These are phyloP conservation scores for Aspergillus terreus DNA, from an alignment of 2,329 filamentous ascomycete genomes.

Conservation along the genomic window DNA sequence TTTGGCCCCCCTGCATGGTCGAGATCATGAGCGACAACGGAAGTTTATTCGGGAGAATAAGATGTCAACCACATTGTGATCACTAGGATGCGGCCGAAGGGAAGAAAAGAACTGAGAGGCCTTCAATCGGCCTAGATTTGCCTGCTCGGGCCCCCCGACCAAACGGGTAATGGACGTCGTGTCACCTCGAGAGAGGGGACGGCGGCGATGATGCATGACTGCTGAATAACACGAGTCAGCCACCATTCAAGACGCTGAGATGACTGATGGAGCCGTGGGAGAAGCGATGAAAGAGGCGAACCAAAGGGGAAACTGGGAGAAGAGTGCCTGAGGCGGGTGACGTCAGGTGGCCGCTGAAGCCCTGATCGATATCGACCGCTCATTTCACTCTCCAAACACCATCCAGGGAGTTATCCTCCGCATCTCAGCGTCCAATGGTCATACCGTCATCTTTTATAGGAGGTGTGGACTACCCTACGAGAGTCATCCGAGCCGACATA, in stretches of 20 bases:
- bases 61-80: too few relatives aligned
- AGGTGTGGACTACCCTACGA: not conserved
- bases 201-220: too few relatives aligned
- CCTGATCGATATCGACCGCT: not conserved
- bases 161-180: too few relatives aligned
- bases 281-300: not conserved
- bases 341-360: not conserved
- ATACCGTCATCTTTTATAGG: not conserved
- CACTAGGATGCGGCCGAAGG: too few relatives aligned
- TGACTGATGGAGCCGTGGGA: not conserved
- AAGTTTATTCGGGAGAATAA: too few relatives aligned
- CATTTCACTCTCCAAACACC: not conserved
- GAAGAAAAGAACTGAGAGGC: too few relatives aligned
- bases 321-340: conserved; percentile 3
- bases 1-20: not conserved
- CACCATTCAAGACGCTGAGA: not conserved
- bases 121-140: too few relatives aligned
- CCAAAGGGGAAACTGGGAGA: not conserved
- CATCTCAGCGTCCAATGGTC: not conserved
- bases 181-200: too few relatives aligned
- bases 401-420: not conserved
- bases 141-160: too few relatives aligned
- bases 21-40: too few relatives aligned
- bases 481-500: not conserved
- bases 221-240: too few relatives aligned